Base-by-base conservation (phyloP, 768 basidiomycete genomes). In the Boletus reticuloceps region DNA sequence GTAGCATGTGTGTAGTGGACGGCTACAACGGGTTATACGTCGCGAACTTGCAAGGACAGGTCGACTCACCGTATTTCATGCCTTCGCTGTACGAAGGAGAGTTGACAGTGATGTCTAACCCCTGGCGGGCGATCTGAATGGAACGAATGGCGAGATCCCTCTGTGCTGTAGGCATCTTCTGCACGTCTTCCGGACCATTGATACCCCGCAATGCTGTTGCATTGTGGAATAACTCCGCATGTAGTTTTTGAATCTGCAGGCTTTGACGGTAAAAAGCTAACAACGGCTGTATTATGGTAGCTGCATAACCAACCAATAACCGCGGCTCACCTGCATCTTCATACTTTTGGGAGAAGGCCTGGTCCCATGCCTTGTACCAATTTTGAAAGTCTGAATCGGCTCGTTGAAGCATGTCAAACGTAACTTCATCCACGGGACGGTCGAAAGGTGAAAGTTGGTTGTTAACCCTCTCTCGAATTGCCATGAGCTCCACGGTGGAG, bases 1-100 rank as follows among this genome's bases (percentile, higher is more conserved):
- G 92, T 91, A 40, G 91, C 91, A 67, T 98, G 94, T 14, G 89
- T 89, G 64, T 90, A 89, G 66, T 91, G 87, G n/a, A 94, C 89
- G 16, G 92, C 91, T 91, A 60, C 19, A 20, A 11, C 19, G 22
- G 29, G 38, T 62, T 45, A 56, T 44, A 51, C 25, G 13, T 51
- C 27, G 49, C 57, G 13, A 48, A 52, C 32, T 19, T 19, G 40
- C n/a, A 22, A n/a, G 11, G 37, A 56, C 34, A 36, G 2, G 27
- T 12, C 14, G 25, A 66, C 82, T 43, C 64, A 89, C 92, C 91
- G 65, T 93, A 97, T 77, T 88, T 90, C 83, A 98, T 88, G 19
- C 92, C 92, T 67, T 93, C 90, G 55, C 93, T 78, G 65, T 98
- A 98, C 29, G 89, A 81, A 3, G 85, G 83, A 4, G 87, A 89